Evolutionary conservation across 2,329 filamentous ascomycete genomes (phyloP).

Genomic region (Nothopassalora personata): DNA sequence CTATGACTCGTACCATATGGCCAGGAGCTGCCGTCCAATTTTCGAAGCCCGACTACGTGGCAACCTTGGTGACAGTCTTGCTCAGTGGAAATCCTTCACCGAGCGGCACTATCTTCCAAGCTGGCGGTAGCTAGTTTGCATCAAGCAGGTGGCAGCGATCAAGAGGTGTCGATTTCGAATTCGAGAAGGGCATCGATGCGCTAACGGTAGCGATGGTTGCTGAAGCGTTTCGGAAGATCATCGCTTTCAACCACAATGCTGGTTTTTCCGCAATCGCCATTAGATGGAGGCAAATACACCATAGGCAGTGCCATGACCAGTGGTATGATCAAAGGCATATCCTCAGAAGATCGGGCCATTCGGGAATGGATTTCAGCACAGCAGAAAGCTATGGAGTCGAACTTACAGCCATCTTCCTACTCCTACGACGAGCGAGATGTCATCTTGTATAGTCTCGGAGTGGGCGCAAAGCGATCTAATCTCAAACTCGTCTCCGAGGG

Average conservation of each 20-base stretch:
- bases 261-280: conserved; percentile 73
- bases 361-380: conserved; percentile 61
- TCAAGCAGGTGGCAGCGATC: conserved; percentile 89
- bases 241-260: conserved; percentile 77
- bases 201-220: conserved; percentile 16
- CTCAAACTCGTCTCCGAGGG: conserved; percentile 86
- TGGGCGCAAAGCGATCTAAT: conserved; percentile 86
- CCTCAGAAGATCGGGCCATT: conserved; percentile 54
- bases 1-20: conserved; percentile 87
- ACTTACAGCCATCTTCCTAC: conserved; percentile 32
- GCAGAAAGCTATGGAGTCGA: conserved; percentile 58
- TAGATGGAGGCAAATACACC: conserved; percentile 66
- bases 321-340: conserved; percentile 33
- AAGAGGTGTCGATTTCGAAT: conserved; percentile 72
- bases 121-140: conserved; percentile 86
- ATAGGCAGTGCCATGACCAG: conserved; percentile 7
- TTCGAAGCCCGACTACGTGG: conserved; percentile 97
- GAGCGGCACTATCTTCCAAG: conserved; percentile 84
- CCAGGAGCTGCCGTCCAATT: conserved; percentile 94
- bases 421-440: conserved; percentile 78
- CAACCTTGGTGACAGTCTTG: conserved; percentile 80
- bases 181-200: conserved; percentile 9
- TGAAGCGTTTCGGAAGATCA: conserved; percentile 65
- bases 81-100: conserved; percentile 75
- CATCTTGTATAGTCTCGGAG: conserved; percentile 85